These are phyloP conservation scores for Nicotiana obtusifolia DNA, from an alignment of 257 asterid genomes.

Conservation along the genomic window DNA sequence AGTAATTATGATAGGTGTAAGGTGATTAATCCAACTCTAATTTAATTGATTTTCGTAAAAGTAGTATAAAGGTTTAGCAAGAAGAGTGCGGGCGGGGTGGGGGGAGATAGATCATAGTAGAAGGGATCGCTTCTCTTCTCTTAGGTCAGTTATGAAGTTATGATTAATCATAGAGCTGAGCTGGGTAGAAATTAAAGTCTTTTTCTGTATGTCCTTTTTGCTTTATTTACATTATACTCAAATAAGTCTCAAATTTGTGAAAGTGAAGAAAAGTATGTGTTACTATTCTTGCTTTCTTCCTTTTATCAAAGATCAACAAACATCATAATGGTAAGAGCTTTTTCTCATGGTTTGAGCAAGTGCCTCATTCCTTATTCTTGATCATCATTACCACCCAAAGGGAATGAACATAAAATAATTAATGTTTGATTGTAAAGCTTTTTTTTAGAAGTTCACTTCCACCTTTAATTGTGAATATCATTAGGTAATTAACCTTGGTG, in stretches of 20 bases:
- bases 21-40: not conserved
- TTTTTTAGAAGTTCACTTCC: not conserved
- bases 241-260: not conserved
- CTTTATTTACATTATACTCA: not conserved
- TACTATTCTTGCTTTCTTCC: not conserved
- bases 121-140: too few relatives aligned
- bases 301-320: not conserved
- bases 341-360: not conserved
- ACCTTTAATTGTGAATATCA: not conserved
- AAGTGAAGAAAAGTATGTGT: not conserved
- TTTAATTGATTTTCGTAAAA: not conserved
- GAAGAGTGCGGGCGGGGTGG: too few relatives aligned
- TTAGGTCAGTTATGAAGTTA: too few relatives aligned
- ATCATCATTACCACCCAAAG: not conserved
- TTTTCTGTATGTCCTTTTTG: not conserved
- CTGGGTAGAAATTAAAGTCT: not conserved
- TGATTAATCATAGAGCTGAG: not conserved
- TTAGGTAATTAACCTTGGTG: not conserved
- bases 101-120: not conserved
- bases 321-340: not conserved
- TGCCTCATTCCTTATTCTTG: not conserved
- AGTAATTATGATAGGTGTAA: not conserved
- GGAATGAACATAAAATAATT: not conserved
- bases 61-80: not conserved
- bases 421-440: not conserved